Base-by-base conservation (phyloP, 768 basidiomycete genomes). In the Boletellus ananiceps region DNA sequence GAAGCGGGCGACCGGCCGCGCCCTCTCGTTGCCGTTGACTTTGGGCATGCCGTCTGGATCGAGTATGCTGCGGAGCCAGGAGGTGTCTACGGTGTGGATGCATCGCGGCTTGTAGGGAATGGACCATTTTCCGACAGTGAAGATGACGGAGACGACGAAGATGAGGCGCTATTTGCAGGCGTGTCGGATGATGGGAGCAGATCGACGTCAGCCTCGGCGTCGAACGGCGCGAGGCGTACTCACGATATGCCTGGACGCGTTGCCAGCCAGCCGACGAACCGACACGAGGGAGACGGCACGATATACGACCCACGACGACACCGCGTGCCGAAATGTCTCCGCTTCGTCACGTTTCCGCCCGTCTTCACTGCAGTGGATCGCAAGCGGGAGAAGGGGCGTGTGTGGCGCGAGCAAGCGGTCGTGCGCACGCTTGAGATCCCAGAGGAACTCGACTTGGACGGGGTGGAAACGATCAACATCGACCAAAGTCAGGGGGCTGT, bases 1-100 rank as follows among this genome's bases (percentile, higher is more conserved):
- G 67, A 69, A 33, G 45, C 57, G 27, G 44, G 56, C 23, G 81
- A 80, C 27, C 72, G 81, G 4, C 81, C 82, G 16, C 73, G 85
- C 3, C 85, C 85, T 19, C 73, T 88, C 13, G 80, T 88, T n/a
- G 86, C 86, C 0, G 84, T 93, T 7, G 82, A 93, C 61, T 94
- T 93, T 69, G 88, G 88, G 36, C 89, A 92, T 58, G 86, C 91
- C 15, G 84, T 89, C 32, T 87, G 89, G 80, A 80, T 93, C 40
- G 85, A 88, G 59, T 80, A 82, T 57, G 54, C 60, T 55, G 55
- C 71, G 67, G 56, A 69, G 49, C 43, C 64, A 0, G 64, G 64
- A 11, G 60, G 65, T 1, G 57, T 62, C 13, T 62, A 56, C 42
- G 62, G 60, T 11, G 65, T 60, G 18, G 65, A 66, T 34, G 58